These are phyloP conservation scores for Flaveria sonorensis DNA, from an alignment of 129 eudicot species.

Conservation along the genomic window DNA sequence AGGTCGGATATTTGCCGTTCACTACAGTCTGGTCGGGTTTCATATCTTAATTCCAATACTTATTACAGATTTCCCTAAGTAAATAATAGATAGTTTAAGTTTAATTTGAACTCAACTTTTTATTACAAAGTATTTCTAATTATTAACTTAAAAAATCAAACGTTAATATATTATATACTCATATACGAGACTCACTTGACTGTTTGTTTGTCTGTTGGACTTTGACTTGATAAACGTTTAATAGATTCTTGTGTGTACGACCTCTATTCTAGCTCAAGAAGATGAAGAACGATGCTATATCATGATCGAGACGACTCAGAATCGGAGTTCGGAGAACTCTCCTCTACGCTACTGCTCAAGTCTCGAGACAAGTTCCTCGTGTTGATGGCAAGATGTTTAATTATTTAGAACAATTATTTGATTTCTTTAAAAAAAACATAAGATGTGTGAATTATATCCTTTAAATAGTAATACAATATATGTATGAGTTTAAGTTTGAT, in stretches of 20 bases:
- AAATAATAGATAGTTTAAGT: not conserved
- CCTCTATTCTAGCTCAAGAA: no score
- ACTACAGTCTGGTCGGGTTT: constrained; percentile 8
- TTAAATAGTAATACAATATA: no score
- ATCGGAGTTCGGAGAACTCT: no score
- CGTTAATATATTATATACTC: no score
- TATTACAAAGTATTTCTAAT: not conserved
- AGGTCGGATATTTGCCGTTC: constrained; percentile 7
- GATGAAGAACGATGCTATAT: no score
- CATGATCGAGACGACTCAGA: no score
- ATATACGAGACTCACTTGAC: no score
- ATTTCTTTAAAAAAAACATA: not conserved
- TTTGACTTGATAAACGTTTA: not conserved
- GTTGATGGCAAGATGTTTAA: not conserved
- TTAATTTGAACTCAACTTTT: not conserved
- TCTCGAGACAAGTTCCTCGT: not conserved
- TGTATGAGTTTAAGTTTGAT: no score
- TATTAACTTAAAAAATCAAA: not conserved
- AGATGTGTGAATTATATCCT: no score
- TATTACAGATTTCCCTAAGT: not conserved
- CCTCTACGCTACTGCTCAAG: not conserved
- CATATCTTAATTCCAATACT: not conserved
- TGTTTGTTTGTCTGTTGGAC: not conserved
- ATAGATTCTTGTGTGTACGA: no score
- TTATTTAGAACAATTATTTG: not conserved